Conservation (phyloP, 2,329 filamentous ascomycete species). For the Lachnellula cervina region DNA sequence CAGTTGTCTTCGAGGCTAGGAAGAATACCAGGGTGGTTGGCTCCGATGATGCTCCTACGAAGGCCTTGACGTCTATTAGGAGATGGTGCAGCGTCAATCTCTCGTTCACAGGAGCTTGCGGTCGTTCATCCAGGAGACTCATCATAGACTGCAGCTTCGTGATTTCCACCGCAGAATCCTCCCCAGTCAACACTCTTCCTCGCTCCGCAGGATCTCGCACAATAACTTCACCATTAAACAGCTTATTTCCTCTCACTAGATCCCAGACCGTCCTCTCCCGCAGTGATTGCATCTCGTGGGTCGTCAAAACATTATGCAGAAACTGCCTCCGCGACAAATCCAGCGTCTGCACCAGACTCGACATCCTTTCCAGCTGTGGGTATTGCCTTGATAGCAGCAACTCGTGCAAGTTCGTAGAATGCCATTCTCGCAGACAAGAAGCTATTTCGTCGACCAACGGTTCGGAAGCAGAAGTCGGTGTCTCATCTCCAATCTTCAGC, state of each 20-base stretch:
- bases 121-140: constrained; percentile 85
- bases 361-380: constrained; percentile 72
- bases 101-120: constrained; percentile 61
- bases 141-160: constrained; percentile 91
- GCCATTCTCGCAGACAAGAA: constrained; percentile 95
- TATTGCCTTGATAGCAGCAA: constrained; percentile 82
- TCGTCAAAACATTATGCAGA: constrained; percentile 87
- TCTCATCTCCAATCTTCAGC: constrained; percentile 97
- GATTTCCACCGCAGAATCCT: constrained; percentile 89
- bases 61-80: constrained; percentile 76
- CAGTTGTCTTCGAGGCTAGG: constrained; percentile 66
- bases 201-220: constrained; percentile 81
- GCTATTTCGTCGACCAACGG: constrained; percentile 96
- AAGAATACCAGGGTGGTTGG: constrained; percentile 72
- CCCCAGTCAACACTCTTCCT: constrained; percentile 81
- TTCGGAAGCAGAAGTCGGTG: constrained; percentile 80
- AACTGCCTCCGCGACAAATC: constrained; percentile 85
- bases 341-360: constrained; percentile 72
- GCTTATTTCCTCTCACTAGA: constrained; percentile 87
- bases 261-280: constrained; percentile 95
- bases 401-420: constrained; percentile 93
- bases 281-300: constrained; percentile 72
- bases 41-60: constrained; percentile 71
- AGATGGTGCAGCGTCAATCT: constrained; percentile 73
- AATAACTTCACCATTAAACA: constrained; percentile 89